A percentile compares a stretch with the other conserved stretches of the same genome.
phyloP scores from a whole-genome alignment of 148 eudicot species.

The Spergularia marina region DNA sequence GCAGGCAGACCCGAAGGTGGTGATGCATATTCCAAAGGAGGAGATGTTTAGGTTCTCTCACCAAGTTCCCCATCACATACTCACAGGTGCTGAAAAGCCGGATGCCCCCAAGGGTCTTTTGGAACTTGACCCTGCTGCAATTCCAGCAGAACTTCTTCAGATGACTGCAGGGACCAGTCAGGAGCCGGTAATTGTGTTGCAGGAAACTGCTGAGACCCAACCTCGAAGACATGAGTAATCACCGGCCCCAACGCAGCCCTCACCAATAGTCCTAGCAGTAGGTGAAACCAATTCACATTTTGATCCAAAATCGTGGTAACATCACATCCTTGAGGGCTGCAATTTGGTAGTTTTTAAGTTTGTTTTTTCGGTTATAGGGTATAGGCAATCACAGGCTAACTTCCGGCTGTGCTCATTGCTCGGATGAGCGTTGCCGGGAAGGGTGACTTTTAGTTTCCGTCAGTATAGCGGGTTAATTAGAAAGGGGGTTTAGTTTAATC shows the following conservation, averaged over 20 bases:
- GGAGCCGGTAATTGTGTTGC: neutral
- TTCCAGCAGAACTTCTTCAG: constrained; percentile 51
- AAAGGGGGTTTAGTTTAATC: neutral
- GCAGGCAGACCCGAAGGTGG: constrained; percentile 30
- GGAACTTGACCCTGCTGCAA: constrained; percentile 78
- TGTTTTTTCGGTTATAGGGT: constrained; percentile 14
- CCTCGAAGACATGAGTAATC: neutral
- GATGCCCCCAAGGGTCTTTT: constrained; percentile 51
- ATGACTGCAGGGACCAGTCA: constrained; percentile 19
- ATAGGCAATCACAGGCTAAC: constrained; percentile 26
- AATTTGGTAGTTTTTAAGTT: constrained; percentile 9
- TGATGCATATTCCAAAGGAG: constrained; percentile 45
- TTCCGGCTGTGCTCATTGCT: constrained; percentile 13
- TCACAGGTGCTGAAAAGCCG: constrained; percentile 45
- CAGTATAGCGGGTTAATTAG: neutral
- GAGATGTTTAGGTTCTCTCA: constrained; percentile 72
- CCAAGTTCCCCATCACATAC: constrained; percentile 48
- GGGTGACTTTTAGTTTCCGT: constrained; percentile 12
- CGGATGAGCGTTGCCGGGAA: constrained; percentile 17
- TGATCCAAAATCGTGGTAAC: constrained; percentile 18
- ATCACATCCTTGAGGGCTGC: constrained; percentile 1
- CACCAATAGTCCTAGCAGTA: neutral
- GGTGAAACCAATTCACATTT: constrained; percentile 3
- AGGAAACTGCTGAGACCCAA: neutral
- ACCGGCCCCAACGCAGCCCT: neutral